Percentiles rank a stretch among this genome's conserved stretches.
phyloP scores from a whole-genome alignment of 225 moss, liverwort and hornwort species.

The Neckera pumila region DNA sequence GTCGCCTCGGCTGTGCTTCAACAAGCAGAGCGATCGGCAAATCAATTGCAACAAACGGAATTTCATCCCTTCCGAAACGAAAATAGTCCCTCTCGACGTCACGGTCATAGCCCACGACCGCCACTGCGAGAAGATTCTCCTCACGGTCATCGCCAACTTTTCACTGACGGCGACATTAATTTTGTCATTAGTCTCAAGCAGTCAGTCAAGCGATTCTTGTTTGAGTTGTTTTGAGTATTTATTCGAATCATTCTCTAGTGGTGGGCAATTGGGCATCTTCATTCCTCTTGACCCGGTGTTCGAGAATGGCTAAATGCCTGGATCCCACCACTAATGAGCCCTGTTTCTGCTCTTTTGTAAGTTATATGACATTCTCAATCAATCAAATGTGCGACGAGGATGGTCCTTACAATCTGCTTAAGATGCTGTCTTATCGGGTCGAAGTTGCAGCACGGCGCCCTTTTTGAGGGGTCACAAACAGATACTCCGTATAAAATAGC shows the following conservation, averaged over 20 bases:
- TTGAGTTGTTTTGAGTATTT: background rate
- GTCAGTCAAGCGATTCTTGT: too few species aligned
- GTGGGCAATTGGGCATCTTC: background rate
- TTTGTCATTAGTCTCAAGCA: background rate
- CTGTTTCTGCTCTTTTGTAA: background rate
- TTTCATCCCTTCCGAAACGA: too few species aligned
- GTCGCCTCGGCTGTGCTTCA: background rate
- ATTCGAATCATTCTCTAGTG: background rate
- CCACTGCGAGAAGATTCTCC: background rate
- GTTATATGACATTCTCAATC: background rate
- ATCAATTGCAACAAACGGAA: background rate
- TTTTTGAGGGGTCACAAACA: background rate
- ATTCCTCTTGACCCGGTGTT: constrained; percentile 5
- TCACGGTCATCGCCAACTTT: background rate
- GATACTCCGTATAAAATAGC: background rate
- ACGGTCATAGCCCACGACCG: background rate
- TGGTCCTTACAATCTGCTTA: background rate
- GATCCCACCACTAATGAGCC: background rate
- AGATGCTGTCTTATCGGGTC: constrained; percentile 5
- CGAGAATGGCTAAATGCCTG: background rate
- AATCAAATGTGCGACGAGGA: background rate
- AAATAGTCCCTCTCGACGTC: background rate
- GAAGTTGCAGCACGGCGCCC: background rate
- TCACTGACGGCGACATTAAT: background rate
- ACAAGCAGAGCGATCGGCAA: background rate